phyloP scores from a whole-genome alignment of 2,329 filamentous ascomycete species.

The Cyphellophora attinorum region DNA sequence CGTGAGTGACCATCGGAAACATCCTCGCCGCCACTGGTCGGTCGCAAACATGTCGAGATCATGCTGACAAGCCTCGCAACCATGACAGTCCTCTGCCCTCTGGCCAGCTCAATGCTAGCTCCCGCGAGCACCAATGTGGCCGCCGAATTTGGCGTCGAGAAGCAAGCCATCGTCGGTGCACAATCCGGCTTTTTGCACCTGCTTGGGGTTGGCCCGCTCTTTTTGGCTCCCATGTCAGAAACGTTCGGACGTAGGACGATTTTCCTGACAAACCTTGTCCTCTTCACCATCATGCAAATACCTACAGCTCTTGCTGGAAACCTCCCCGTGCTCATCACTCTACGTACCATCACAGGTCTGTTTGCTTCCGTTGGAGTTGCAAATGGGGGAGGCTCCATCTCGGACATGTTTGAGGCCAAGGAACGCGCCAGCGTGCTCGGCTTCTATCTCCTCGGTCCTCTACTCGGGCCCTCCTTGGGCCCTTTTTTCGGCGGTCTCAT shows the following conservation, averaged over 20 bases:
- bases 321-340: conserved; percentile 21
- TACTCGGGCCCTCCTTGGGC: background rate
- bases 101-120: conserved; percentile 41
- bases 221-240: conserved; percentile 23
- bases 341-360: conserved; percentile 23
- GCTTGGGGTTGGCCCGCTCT: conserved; percentile 16
- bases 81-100: conserved; percentile 32
- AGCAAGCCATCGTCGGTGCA: background rate
- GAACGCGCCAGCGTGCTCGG: conserved; percentile 8
- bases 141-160: conserved; percentile 16
- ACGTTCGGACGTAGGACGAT: conserved; percentile 18
- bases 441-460: conserved; percentile 6
- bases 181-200: conserved; percentile 3
- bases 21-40: background rate
- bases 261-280: conserved; percentile 23
- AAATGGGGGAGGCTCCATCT: conserved; percentile 9
- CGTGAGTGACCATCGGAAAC: conserved; percentile 5
- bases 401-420: conserved; percentile 9
- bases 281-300: conserved; percentile 27
- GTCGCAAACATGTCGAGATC: background rate
- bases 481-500: conserved; percentile 57
- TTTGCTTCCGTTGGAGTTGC: conserved; percentile 14
- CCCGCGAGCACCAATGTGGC: conserved; percentile 40
- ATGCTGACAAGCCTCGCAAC: too few relatives aligned
- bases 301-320: conserved; percentile 25